These are phyloP conservation scores for Fusarium sp. DNA, from an alignment of 2,329 filamentous ascomycete species.

Conservation along the genomic window DNA sequence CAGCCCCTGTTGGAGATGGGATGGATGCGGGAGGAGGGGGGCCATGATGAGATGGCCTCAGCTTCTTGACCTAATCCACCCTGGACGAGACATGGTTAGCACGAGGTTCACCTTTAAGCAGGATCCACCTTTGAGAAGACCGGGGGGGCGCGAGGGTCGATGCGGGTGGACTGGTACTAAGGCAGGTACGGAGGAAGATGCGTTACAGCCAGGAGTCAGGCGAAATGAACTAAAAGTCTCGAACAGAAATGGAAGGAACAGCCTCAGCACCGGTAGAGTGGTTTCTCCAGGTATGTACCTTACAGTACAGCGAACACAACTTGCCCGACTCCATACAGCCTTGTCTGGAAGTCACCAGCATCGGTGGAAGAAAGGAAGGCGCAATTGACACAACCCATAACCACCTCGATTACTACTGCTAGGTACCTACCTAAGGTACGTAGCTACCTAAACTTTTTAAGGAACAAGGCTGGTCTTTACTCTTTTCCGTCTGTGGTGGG, in stretches of 20 bases:
- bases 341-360: neutral
- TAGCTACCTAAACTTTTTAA: neutral
- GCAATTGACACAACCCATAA: neutral
- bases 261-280: neutral
- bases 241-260: slow-evolving; percentile 36
- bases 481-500: neutral
- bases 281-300: neutral
- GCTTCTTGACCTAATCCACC: slow-evolving; percentile 18
- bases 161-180: slow-evolving; percentile 35
- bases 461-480: slow-evolving; percentile 6
- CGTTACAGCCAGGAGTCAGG: slow-evolving; percentile 26
- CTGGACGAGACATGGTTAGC: slow-evolving; percentile 36
- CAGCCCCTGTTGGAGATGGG: slow-evolving; percentile 36
- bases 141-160: slow-evolving; percentile 11
- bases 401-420: neutral
- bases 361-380: neutral
- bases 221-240: slow-evolving; percentile 37
- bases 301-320: neutral
- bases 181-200: slow-evolving; percentile 37
- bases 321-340: neutral
- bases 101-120: slow-evolving; percentile 34
- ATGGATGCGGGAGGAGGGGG: slow-evolving; percentile 42
- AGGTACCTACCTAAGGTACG: neutral
- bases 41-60: slow-evolving; percentile 24
- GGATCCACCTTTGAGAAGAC: slow-evolving; percentile 24